These are phyloP conservation scores for Cordyceps cicadae DNA, from an alignment of 2,329 filamentous ascomycete species.

Conservation along the genomic window DNA sequence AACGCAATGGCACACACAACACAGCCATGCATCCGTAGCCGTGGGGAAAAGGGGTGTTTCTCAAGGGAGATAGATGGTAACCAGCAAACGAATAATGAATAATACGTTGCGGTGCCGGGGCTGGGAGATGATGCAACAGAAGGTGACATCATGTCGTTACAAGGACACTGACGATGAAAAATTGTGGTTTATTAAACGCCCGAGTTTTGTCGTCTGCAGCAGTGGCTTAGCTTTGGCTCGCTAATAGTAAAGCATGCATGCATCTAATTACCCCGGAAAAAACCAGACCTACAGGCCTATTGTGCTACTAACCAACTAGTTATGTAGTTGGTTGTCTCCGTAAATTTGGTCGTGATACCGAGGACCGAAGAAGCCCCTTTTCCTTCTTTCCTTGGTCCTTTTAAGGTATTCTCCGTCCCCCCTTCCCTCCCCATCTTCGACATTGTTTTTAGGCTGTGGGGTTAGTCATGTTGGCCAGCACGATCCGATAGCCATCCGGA, in stretches of 20 bases:
- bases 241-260: not conserved
- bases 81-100: not conserved
- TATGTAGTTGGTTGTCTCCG: not conserved
- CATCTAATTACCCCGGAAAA: not conserved
- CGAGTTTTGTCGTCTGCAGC: not conserved
- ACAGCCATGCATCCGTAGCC: no score
- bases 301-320: not conserved
- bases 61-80: no score
- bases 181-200: not conserved
- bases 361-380: not conserved
- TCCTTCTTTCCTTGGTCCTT: not conserved
- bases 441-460: not conserved
- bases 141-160: not conserved
- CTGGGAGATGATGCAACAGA: not conserved
- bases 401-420: not conserved
- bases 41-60: no score
- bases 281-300: not conserved
- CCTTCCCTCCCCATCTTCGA: not conserved
- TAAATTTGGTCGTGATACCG: not conserved
- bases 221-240: not conserved
- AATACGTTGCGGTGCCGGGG: not conserved
- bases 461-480: constrained; percentile 27
- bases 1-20: not conserved
- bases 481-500: constrained; percentile 36
- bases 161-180: not conserved